These are phyloP conservation scores for Yarrowia divulgata DNA, from an alignment of 805 yeast genomes.

Conservation along the genomic window DNA sequence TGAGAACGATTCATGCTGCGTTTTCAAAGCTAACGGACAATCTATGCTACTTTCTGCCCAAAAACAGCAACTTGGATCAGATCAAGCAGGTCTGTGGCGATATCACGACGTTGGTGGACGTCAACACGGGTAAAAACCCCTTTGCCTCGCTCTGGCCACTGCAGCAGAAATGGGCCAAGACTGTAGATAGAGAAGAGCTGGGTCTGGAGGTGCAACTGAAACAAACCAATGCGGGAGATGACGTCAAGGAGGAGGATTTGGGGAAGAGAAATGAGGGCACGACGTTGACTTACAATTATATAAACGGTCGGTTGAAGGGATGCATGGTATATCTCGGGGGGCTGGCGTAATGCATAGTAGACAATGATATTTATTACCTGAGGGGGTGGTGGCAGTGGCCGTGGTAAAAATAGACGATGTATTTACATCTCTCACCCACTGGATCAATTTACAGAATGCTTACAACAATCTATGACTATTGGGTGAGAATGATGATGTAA, in stretches of 20 bases:
- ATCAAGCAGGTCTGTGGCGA: constrained; percentile 16
- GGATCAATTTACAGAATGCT: too few species aligned
- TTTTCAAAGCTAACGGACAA: constrained; percentile 40
- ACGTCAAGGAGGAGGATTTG: constrained; percentile 9
- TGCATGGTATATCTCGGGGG: constrained; percentile 6
- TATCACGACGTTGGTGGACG: background rate
- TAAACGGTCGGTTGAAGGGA: constrained; percentile 9
- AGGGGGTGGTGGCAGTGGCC: too few species aligned
- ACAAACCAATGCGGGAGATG: background rate
- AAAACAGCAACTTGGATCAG: constrained; percentile 43
- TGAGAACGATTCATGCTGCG: constrained; percentile 40
- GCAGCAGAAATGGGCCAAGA: constrained; percentile 7
- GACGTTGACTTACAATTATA: constrained; percentile 3
- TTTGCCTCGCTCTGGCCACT: constrained; percentile 4
- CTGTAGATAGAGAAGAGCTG: background rate
- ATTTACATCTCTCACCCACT: too few species aligned
- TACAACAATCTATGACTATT: too few species aligned
- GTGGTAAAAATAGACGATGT: too few species aligned
- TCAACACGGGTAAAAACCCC: constrained; percentile 7
- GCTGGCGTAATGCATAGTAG: background rate
- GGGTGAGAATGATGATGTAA: too few species aligned
- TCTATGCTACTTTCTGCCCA: constrained; percentile 45
- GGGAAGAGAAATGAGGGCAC: background rate
- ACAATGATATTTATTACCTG: too few species aligned
- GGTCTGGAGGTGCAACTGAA: background rate